Conservation (phyloP, 2,329 filamentous ascomycete genomes). For the Penicillium sp. region DNA sequence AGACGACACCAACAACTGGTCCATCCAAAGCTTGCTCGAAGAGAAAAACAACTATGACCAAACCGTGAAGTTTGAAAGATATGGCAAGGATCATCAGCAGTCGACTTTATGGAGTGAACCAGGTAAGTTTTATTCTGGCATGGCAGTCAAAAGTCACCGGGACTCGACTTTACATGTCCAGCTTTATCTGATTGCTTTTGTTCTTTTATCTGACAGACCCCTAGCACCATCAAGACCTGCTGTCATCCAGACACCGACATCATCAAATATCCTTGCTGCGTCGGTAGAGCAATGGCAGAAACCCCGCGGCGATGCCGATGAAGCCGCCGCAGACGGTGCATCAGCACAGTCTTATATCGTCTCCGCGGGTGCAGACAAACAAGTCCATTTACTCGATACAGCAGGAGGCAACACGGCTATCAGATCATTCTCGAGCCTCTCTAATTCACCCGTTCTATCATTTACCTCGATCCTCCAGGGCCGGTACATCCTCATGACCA, state of each 20-base stretch:
- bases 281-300: slow-evolving; percentile 42
- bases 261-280: slow-evolving; percentile 54
- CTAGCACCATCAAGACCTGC: slow-evolving; percentile 48
- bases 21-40: slow-evolving; percentile 59
- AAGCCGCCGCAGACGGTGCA: slow-evolving; percentile 12
- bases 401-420: slow-evolving; percentile 18
- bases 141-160: neutral
- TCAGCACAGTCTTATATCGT: slow-evolving; percentile 34
- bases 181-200: neutral
- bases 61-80: slow-evolving; percentile 55
- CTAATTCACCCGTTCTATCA: slow-evolving; percentile 53
- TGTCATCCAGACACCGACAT: slow-evolving; percentile 44
- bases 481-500: slow-evolving; percentile 50
- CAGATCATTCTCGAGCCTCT: slow-evolving; percentile 29
- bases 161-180: neutral
- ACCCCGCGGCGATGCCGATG: slow-evolving; percentile 9
- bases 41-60: slow-evolving; percentile 61
- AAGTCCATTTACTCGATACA: slow-evolving; percentile 47
- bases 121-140: slow-evolving; percentile 36
- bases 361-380: slow-evolving; percentile 48
- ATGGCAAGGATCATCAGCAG: slow-evolving; percentile 46
- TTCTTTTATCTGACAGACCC: slow-evolving; percentile 13
- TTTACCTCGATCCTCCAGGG: slow-evolving; percentile 43
- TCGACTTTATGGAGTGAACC: slow-evolving; percentile 47
- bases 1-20: slow-evolving; percentile 45